These are phyloP conservation scores for Mortierella sp. DNA, from an alignment of 371 early-diverging fungal species.

Conservation along the genomic window DNA sequence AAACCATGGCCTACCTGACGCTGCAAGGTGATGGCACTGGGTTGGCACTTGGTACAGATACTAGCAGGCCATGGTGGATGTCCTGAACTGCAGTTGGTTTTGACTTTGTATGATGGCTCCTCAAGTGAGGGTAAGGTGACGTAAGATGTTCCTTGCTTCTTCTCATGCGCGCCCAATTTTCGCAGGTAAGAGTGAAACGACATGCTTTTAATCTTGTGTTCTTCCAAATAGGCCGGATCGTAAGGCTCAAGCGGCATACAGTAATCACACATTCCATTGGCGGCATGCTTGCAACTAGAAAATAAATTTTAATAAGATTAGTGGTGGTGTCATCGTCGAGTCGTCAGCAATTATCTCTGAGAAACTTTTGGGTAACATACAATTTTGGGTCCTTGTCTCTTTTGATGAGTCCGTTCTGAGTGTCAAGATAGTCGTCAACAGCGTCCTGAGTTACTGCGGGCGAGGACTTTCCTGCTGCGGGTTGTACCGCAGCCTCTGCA, in stretches of 20 bases:
- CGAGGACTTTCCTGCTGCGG: constrained; percentile 17
- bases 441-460: constrained; percentile 74
- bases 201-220: constrained; percentile 97
- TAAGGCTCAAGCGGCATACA: constrained; percentile 98
- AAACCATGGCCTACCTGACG: constrained; percentile 71
- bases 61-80: constrained; percentile 95
- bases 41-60: constrained; percentile 98
- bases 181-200: constrained; percentile 95
- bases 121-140: constrained; percentile 85
- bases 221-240: constrained; percentile 86
- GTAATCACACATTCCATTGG: constrained; percentile 97
- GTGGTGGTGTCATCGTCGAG: not conserved
- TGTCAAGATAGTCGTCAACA: constrained; percentile 87
- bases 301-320: not conserved
- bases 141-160: constrained; percentile 65
- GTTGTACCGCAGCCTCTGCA: constrained; percentile 56
- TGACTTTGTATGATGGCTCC: constrained; percentile 83
- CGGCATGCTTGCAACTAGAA: constrained; percentile 90
- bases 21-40: constrained; percentile 92
- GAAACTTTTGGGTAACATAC: constrained; percentile 60
- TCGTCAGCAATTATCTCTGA: not conserved
- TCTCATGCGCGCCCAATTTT: constrained; percentile 75
- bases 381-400: constrained; percentile 86
- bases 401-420: constrained; percentile 85
- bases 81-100: constrained; percentile 82